Evolutionary conservation across 2,329 filamentous ascomycete species (phyloP), one percentile per base, ranked within the genome.

Genomic region (Trichoderma sp.): DNA sequence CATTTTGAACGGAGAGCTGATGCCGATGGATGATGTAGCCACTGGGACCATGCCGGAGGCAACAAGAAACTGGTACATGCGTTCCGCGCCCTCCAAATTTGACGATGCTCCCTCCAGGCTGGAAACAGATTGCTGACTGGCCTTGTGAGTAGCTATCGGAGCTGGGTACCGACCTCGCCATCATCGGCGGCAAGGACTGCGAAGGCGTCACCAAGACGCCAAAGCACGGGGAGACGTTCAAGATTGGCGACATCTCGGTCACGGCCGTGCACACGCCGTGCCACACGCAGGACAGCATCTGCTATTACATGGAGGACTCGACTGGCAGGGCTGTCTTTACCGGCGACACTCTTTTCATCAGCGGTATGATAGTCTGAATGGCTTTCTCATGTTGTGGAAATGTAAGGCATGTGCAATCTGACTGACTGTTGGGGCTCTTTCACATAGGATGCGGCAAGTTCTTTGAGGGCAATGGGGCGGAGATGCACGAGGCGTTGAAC

Each of bases 231-330:
- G 87, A 92, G 69, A 86, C 82, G 3, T 97, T 97, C 82, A 89
- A 86, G 68, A 87, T 99, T 68, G 95, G 95, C 64, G 84, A 85
- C 70, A 95, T 99, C 76, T 84, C 85, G 15, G 90, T 97, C 65
- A 94, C 86, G 74, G 90, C 91, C 26, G 81, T 98, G n/a, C 91
- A 98, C 78, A 99, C 95, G 14, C 95, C 95, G 1, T 99, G 95
- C 77, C 95, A 99, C 76, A 99, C 95, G 1, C 93, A 97, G 80
- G 95, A 99, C 80, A 97, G 93, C 77, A 97, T 99, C 75, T 99
- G 95, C 82, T 99, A 89, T 81, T 92, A 88, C 71, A 88, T 95
- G 81, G 87, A 97, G 78, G 94, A 99, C 73, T 88, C 87, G 21
- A 81, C 86, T 55, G 80, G 85, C 64, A 88, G 86, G 72, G 93